A percentile compares a stretch with the other conserved stretches of the same genome.
Conservation (phyloP, 805 yeast genomes). For the Metschnikowia reukaufii region DNA sequence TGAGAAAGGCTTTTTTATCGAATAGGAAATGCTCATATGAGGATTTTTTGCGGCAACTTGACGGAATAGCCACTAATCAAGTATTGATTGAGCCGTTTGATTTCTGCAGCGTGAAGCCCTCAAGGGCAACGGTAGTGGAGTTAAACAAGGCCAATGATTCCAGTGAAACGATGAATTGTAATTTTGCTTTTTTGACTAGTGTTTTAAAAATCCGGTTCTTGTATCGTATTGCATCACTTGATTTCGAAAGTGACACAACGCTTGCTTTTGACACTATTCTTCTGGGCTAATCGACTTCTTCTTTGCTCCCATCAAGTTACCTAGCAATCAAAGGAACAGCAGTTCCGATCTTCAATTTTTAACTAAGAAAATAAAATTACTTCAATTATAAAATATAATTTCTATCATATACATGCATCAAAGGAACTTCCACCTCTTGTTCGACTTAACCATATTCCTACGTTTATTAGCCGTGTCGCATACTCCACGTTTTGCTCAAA, state of each 20-base stretch:
- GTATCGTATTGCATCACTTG: neutral
- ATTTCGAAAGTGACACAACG: conserved; percentile 6
- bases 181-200: neutral
- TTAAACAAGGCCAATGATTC: neutral
- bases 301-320: no score
- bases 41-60: neutral
- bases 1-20: neutral
- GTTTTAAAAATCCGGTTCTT: conserved; percentile 1
- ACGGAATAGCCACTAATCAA: neutral
- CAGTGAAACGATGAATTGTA: neutral
- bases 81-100: conserved; percentile 10
- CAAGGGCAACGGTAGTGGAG: neutral
- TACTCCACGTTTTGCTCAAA: conserved; percentile 6
- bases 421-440: no score
- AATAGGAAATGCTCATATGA: neutral
- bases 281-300: neutral
- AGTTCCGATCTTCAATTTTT: no score
- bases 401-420: no score
- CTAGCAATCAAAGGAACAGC: no score
- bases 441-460: no score
- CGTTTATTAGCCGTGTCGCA: neutral
- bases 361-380: neutral
- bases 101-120: conserved; percentile 8
- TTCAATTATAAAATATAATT: neutral
- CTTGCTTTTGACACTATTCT: conserved; percentile 1